A percentile compares a stretch with the other conserved stretches of the same genome.
Conservation (phyloP, 352 stramenopile genomes). For the Globisporangium echinulatum region DNA sequence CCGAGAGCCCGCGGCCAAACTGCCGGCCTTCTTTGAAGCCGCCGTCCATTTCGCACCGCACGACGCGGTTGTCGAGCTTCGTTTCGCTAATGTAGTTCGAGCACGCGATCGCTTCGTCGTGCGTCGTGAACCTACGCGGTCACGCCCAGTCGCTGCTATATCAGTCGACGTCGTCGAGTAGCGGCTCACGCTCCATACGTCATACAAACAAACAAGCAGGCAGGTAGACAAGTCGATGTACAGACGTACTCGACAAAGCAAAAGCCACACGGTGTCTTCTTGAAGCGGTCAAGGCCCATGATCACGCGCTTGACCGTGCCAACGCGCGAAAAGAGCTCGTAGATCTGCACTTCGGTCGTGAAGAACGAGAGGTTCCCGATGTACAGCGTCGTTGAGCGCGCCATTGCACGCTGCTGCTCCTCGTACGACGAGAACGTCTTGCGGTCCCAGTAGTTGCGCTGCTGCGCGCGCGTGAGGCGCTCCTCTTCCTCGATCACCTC, state of each 20-base stretch:
- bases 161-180: not conserved
- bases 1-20: slow-evolving; percentile 77
- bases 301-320: slow-evolving; percentile 91
- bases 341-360: slow-evolving; percentile 93
- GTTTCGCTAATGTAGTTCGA: slow-evolving; percentile 82
- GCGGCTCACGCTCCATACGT: too few species aligned
- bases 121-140: slow-evolving; percentile 42
- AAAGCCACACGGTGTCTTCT: slow-evolving; percentile 96
- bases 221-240: too few species aligned
- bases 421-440: slow-evolving; percentile 91
- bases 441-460: slow-evolving; percentile 93
- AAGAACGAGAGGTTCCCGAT: slow-evolving; percentile 98
- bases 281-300: slow-evolving; percentile 94
- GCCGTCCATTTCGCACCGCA: slow-evolving; percentile 86
- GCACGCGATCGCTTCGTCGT: slow-evolving; percentile 67
- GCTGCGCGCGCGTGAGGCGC: slow-evolving; percentile 45
- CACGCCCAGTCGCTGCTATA: not conserved
- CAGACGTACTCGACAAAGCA: slow-evolving; percentile 94
- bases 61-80: slow-evolving; percentile 84
- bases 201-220: not conserved
- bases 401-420: slow-evolving; percentile 91
- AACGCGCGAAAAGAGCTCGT: slow-evolving; percentile 91
- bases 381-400: slow-evolving; percentile 91
- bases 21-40: slow-evolving; percentile 82
- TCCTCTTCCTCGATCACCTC: slow-evolving; percentile 46